These are phyloP conservation scores for Fusarium setosum DNA, from an alignment of 2,329 filamentous ascomycete genomes.

Conservation along the genomic window DNA sequence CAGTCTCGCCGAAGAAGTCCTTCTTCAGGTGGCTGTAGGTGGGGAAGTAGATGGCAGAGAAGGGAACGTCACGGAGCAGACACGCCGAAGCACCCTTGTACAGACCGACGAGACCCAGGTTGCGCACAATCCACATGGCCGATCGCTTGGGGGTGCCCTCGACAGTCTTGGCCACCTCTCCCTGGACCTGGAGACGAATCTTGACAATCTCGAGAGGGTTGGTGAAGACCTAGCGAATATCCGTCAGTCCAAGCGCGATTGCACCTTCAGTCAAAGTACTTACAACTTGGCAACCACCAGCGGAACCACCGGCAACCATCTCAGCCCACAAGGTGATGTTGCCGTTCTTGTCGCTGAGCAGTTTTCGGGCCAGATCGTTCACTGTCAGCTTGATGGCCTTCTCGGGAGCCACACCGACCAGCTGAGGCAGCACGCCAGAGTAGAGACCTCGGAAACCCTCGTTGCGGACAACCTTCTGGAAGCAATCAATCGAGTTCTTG, in stretches of 20 bases:
- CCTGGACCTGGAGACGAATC: conserved; percentile 97
- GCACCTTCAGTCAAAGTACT: conserved; percentile 53
- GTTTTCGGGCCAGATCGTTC: conserved; percentile 88
- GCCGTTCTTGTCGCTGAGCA: conserved; percentile 80
- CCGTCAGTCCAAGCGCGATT: conserved; percentile 11
- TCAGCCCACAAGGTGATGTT: conserved; percentile 79
- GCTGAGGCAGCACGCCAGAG: conserved; percentile 92
- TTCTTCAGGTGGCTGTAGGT: conserved; percentile 94
- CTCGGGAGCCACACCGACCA: conserved; percentile 97
- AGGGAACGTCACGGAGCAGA: conserved; percentile 94
- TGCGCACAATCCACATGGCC: conserved; percentile 97
- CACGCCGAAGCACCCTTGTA: conserved; percentile 98
- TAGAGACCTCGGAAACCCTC: conserved; percentile 92
- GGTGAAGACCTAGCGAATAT: conserved; percentile 79
- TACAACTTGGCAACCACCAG: conserved; percentile 96
- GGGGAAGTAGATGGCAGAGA: conserved; percentile 99
- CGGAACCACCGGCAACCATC: conserved; percentile 86
- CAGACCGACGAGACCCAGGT: conserved; percentile 91
- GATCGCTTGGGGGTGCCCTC: conserved; percentile 87
- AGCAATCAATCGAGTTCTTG: conserved; percentile 97
- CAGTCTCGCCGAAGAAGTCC: conserved; percentile 91
- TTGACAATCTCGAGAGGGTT: conserved; percentile 99
- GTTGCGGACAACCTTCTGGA: conserved; percentile 90
- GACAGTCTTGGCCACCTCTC: conserved; percentile 89
- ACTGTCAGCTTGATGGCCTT: conserved; percentile 99